Evolutionary conservation across 176 grass and related monocot genomes (phyloP).

Genomic region (Triticum dicoccoides): DNA sequence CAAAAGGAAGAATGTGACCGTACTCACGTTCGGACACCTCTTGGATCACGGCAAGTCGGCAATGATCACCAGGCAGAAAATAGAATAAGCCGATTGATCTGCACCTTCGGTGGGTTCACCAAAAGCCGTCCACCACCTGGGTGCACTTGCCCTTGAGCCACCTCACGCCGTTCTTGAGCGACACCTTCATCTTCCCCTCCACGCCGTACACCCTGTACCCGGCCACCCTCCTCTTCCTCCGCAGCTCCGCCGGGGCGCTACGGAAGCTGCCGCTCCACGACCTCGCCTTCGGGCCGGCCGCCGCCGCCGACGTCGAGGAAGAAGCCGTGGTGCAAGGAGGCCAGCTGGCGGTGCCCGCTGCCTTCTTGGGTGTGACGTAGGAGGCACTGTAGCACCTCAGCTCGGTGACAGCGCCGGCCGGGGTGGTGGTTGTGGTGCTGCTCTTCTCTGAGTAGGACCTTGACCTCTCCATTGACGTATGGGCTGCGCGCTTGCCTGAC

Average conservation of each 20-base stretch:
- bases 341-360: background rate
- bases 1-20: no score
- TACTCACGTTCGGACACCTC: no score
- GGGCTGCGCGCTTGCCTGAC: background rate
- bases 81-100: no score
- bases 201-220: constrained; percentile 47
- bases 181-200: constrained; percentile 59
- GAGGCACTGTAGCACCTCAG: constrained; percentile 47
- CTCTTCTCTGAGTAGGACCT: constrained; percentile 12
- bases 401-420: background rate
- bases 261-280: constrained; percentile 35
- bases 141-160: constrained; percentile 64
- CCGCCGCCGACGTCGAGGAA: background rate
- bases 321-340: constrained; percentile 23
- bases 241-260: constrained; percentile 52
- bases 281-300: background rate
- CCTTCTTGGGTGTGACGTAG: constrained; percentile 44
- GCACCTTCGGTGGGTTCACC: background rate
- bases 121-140: constrained; percentile 34
- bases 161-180: constrained; percentile 52
- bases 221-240: constrained; percentile 62
- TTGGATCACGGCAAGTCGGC: no score
- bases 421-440: background rate
- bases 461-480: constrained; percentile 32
- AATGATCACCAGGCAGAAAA: no score